These are phyloP conservation scores for Emericellopsis terricola DNA, from an alignment of 495 filamentous ascomycete species.

Conservation along the genomic window DNA sequence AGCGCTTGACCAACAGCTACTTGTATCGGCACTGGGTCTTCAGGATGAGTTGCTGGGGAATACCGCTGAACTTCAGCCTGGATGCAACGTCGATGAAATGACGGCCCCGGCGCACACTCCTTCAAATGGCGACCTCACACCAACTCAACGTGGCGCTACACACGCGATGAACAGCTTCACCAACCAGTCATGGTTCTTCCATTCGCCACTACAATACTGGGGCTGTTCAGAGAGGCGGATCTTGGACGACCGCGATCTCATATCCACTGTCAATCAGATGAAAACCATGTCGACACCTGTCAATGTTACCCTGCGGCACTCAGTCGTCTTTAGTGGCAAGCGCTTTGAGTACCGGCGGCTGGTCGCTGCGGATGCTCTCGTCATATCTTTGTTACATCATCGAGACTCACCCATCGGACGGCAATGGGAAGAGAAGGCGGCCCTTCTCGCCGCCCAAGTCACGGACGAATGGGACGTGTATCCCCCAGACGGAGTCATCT, in stretches of 20 bases:
- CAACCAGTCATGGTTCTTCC: constrained; percentile 42
- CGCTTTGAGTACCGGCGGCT: constrained; percentile 41
- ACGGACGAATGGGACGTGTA: constrained; percentile 39
- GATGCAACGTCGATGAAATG: constrained; percentile 3
- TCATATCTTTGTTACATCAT: constrained; percentile 51
- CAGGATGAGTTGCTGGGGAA: constrained; percentile 40
- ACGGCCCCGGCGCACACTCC: not conserved
- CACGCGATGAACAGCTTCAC: constrained; percentile 33
- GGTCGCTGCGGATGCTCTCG: constrained; percentile 50
- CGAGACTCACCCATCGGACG: constrained; percentile 35
- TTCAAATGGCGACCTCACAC: constrained; percentile 8
- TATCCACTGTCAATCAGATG: constrained; percentile 43
- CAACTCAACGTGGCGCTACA: constrained; percentile 24
- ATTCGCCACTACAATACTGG: constrained; percentile 63
- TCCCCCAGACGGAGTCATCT: constrained; percentile 32
- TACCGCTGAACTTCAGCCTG: constrained; percentile 31
- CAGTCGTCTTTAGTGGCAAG: constrained; percentile 59
- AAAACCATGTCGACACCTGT: constrained; percentile 35
- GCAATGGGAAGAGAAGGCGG: constrained; percentile 37
- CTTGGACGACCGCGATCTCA: constrained; percentile 34
- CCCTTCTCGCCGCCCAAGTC: constrained; percentile 23
- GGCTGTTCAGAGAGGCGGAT: constrained; percentile 39
- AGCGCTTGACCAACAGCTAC: constrained; percentile 40
- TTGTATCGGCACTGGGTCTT: constrained; percentile 41
- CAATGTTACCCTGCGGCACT: constrained; percentile 52